A percentile compares a stretch with the other conserved stretches of the same genome.
Conservation (phyloP, 345 rosid species). For the Noccaea caerulescens region DNA sequence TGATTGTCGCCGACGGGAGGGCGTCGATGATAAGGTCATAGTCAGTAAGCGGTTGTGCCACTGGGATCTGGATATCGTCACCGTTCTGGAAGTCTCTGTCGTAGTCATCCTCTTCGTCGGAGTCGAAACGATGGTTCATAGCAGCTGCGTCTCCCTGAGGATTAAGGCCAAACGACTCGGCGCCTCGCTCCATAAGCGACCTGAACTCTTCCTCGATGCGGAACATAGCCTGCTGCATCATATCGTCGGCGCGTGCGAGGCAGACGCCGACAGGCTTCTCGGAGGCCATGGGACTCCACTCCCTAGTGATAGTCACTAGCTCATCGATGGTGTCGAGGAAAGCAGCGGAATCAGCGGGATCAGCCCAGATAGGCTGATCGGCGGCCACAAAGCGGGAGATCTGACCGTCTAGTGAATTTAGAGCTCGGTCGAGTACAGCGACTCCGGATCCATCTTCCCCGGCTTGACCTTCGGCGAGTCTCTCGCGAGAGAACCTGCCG, state of each 20-base stretch:
- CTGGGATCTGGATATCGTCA: conserved; percentile 60
- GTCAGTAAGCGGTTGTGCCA: conserved; percentile 78
- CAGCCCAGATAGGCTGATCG: conserved; percentile 82
- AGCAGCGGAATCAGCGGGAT: conserved; percentile 70
- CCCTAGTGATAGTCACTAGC: conserved; percentile 53
- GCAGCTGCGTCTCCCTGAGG: conserved; percentile 42
- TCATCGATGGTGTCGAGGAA: conserved; percentile 81
- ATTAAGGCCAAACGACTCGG: conserved; percentile 59
- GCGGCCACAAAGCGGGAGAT: conserved; percentile 71
- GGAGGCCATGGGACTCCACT: conserved; percentile 59
- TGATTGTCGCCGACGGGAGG: conserved; percentile 75
- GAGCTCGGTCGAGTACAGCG: conserved; percentile 55
- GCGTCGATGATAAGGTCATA: conserved; percentile 85
- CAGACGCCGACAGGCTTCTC: conserved; percentile 58
- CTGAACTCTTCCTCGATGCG: conserved; percentile 79
- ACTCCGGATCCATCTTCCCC: conserved; percentile 51
- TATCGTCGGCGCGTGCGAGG: conserved; percentile 72
- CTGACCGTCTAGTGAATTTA: conserved; percentile 65
- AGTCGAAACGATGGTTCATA: conserved; percentile 51
- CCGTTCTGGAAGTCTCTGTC: conserved; percentile 43
- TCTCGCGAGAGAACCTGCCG: conserved; percentile 88
- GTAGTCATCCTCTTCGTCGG: conserved; percentile 56
- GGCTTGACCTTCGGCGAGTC: conserved; percentile 50
- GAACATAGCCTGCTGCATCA: conserved; percentile 84
- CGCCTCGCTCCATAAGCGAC: conserved; percentile 75